phyloP scores from a whole-genome alignment of 2,329 filamentous ascomycete species.

The Chaetomium strumarium region DNA sequence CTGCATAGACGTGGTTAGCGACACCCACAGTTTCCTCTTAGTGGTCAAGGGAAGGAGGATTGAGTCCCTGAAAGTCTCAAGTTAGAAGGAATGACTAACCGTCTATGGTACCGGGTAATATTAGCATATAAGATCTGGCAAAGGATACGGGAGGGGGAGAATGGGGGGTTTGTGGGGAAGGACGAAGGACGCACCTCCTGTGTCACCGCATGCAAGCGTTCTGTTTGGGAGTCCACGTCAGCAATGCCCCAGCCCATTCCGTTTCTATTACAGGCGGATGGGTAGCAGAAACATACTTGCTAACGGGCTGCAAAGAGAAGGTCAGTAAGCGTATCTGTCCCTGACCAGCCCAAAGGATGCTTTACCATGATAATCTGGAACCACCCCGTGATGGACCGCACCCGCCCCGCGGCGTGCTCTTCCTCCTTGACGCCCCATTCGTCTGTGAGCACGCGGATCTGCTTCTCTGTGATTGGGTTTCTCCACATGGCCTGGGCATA shows the following conservation, averaged over 20 bases:
- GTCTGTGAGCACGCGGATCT: conserved; percentile 62
- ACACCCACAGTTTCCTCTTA: neutral
- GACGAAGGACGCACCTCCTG: conserved; percentile 20
- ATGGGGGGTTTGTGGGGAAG: neutral
- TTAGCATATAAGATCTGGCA: neutral
- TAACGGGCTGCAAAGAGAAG: conserved; percentile 16
- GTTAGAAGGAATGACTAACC: conserved; percentile 10
- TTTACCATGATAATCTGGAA: conserved; percentile 40
- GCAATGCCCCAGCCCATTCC: neutral
- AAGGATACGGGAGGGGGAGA: neutral
- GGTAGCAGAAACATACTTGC: conserved; percentile 16
- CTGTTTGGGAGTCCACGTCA: conserved; percentile 39
- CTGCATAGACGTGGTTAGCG: conserved; percentile 11
- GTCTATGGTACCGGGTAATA: conserved; percentile 1
- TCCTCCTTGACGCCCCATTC: conserved; percentile 59
- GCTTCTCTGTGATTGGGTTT: conserved; percentile 72
- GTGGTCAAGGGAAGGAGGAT: neutral
- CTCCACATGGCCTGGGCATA: conserved; percentile 64
- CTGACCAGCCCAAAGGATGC: conserved; percentile 54
- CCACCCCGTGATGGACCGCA: conserved; percentile 13
- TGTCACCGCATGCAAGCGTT: conserved; percentile 74
- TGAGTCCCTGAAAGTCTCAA: neutral
- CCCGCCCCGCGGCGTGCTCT: neutral
- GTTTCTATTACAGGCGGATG: neutral
- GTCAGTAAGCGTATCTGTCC: neutral